Evolutionary conservation across 2,329 filamentous ascomycete species (phyloP).

Genomic region (Knufia petricola): DNA sequence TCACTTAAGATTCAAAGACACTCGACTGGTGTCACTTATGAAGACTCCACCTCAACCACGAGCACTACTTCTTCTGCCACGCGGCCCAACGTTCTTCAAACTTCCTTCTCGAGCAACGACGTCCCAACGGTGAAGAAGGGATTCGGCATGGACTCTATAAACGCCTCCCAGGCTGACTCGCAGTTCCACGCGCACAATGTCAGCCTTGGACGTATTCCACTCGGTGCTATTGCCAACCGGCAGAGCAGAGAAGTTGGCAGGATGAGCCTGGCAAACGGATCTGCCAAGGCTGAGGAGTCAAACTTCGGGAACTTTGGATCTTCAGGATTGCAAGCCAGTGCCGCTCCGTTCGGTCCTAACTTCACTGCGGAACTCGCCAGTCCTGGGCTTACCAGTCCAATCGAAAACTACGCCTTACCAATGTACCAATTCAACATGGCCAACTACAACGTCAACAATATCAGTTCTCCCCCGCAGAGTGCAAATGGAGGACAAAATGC

Average conservation of each 20-base stretch:
- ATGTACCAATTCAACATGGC: constrained; percentile 36
- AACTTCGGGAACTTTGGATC: constrained; percentile 8
- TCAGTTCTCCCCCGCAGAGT: constrained; percentile 31
- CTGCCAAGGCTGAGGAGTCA: constrained; percentile 18
- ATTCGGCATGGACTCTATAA: constrained; percentile 38
- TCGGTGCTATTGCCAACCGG: constrained; percentile 54
- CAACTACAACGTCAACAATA: constrained; percentile 22
- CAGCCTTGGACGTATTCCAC: constrained; percentile 69
- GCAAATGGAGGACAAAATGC: constrained; percentile 33
- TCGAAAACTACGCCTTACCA: constrained; percentile 31
- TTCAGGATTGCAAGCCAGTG: constrained; percentile 59
- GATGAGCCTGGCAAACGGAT: constrained; percentile 35
- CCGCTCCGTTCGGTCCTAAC: constrained; percentile 65
- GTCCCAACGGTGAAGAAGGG: constrained; percentile 73
- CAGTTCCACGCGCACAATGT: constrained; percentile 64
- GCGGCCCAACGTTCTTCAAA: constrained; percentile 49
- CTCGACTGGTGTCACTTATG: constrained; percentile 34
- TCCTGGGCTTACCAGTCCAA: constrained; percentile 27
- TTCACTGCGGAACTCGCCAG: constrained; percentile 32
- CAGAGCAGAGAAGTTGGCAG: constrained; percentile 58
- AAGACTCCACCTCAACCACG: constrained; percentile 15
- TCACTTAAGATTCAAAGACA: constrained; percentile 33
- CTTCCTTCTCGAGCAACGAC: constrained; percentile 84
- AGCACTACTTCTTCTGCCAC: constrained; percentile 37
- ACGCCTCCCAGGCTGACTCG: constrained; percentile 52